Percentiles rank a stretch among this genome's conserved stretches.
phyloP scores from a whole-genome alignment of 108 stramenopile species.

The Phaeodactylum tricornutum region DNA sequence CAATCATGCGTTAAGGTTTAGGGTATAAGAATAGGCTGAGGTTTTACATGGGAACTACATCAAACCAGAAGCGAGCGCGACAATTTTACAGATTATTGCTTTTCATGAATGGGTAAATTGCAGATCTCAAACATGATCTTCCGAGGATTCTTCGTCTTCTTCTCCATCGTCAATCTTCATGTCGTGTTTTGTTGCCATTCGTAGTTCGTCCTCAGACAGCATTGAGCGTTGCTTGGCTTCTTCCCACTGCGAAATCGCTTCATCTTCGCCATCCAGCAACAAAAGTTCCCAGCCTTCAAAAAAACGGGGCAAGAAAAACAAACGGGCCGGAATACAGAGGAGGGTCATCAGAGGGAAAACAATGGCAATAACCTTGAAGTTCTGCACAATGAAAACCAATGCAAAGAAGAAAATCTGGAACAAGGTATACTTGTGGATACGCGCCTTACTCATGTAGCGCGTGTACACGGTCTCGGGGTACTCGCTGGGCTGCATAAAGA shows the following conservation, averaged over 20 bases:
- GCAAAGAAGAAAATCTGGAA: constrained; percentile 29
- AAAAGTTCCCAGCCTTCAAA: constrained; percentile 31
- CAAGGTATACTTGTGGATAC: constrained; percentile 30
- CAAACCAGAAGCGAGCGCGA: too few species aligned
- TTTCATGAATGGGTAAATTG: too few species aligned
- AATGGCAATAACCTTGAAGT: constrained; percentile 26
- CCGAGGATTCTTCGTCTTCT: neutral
- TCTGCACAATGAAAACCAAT: constrained; percentile 24
- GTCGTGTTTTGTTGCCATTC: too few species aligned
- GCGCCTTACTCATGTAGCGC: constrained; percentile 16
- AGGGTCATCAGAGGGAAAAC: constrained; percentile 36
- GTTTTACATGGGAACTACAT: too few species aligned
- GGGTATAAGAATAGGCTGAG: too few species aligned
- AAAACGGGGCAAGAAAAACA: constrained; percentile 29
- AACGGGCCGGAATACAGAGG: constrained; percentile 39
- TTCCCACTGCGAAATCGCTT: constrained; percentile 14
- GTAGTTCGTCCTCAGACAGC: too few species aligned
- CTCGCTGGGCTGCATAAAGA: constrained; percentile 26
- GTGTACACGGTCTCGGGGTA: constrained; percentile 21
- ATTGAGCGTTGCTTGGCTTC: constrained; percentile 6
- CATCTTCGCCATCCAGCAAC: constrained; percentile 28
- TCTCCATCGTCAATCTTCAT: neutral
- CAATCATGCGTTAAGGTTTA: too few species aligned
- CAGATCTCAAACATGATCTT: too few species aligned
- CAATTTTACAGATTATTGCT: too few species aligned